phyloP scores from a whole-genome alignment of 257 asterid species.

The Rhazya stricta region DNA sequence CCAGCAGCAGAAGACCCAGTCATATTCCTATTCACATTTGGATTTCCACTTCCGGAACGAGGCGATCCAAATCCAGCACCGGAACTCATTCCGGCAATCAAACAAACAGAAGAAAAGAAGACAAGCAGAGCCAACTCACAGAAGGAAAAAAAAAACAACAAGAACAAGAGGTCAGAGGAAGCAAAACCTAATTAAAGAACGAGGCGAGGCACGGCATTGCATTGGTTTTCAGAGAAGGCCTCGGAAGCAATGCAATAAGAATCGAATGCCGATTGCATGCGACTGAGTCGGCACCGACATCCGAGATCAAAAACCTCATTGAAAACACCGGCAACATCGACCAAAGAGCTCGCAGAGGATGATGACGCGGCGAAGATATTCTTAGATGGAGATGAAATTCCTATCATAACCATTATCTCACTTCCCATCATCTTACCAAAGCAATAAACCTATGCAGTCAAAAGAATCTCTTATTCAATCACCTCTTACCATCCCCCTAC shows the following conservation, averaged over 20 bases:
- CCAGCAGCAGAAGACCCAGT: slow-evolving; percentile 18
- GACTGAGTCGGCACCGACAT: slow-evolving; percentile 35
- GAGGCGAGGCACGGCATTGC: background rate
- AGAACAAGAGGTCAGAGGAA: slow-evolving; percentile 7
- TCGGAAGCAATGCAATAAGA: slow-evolving; percentile 30
- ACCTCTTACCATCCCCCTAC: background rate
- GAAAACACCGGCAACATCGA: background rate
- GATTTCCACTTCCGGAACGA: slow-evolving; percentile 22
- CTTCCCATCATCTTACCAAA: slow-evolving; percentile 9
- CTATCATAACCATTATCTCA: slow-evolving; percentile 3
- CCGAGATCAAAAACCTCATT: slow-evolving; percentile 21
- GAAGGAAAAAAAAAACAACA: slow-evolving; percentile 3
- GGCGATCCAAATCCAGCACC: slow-evolving; percentile 27
- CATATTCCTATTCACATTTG: slow-evolving; percentile 18
- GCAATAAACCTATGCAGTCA: background rate
- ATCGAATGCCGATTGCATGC: slow-evolving; percentile 32
- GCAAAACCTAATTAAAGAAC: slow-evolving; percentile 6
- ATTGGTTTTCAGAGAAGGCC: slow-evolving; percentile 27
- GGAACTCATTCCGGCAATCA: slow-evolving; percentile 37
- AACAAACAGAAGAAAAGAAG: slow-evolving; percentile 14
- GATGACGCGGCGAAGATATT: slow-evolving; percentile 5
- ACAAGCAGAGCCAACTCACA: slow-evolving; percentile 16
- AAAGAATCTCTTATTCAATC: background rate
- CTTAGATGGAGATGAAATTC: slow-evolving; percentile 11
- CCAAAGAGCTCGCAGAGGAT: background rate